Percentiles rank a stretch among this genome's conserved stretches.
These are phyloP conservation scores for Corrigiola litoralis DNA, from an alignment of 179 eudicot species.

Conservation along the genomic window DNA sequence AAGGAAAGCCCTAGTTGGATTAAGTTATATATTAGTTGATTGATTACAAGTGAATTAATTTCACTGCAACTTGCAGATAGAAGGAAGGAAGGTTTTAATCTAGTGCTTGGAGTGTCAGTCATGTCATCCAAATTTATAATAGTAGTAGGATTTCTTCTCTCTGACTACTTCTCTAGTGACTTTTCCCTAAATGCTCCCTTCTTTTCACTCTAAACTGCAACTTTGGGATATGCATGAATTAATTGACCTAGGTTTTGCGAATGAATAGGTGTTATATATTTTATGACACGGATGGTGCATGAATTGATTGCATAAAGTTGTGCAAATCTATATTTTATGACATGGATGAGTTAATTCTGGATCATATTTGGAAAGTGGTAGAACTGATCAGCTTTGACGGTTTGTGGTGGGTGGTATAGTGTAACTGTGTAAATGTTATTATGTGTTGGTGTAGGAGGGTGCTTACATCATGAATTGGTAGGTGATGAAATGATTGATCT, in stretches of 20 bases:
- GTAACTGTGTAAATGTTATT: not conserved
- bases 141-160: not conserved
- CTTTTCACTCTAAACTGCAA: not conserved
- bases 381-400: not conserved
- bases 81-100: constrained; percentile 14
- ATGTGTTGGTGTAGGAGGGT: not conserved
- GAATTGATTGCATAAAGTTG: constrained; percentile 3
- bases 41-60: not conserved
- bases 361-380: not conserved
- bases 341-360: not conserved
- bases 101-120: constrained; percentile 32
- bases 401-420: not conserved
- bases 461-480: constrained; percentile 4
- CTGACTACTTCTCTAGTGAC: not conserved
- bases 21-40: not conserved
- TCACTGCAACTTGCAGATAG: constrained; percentile 19
- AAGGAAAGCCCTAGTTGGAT: not conserved
- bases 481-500: constrained; percentile 12
- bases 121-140: not conserved
- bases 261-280: not conserved
- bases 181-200: constrained; percentile 13
- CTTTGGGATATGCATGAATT: constrained; percentile 13
- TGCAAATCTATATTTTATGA: not conserved
- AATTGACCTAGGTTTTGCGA: constrained; percentile 6
- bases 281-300: not conserved